Base-by-base conservation (phyloP, 2,329 filamentous ascomycete genomes). In the Cadophora sp. region DNA sequence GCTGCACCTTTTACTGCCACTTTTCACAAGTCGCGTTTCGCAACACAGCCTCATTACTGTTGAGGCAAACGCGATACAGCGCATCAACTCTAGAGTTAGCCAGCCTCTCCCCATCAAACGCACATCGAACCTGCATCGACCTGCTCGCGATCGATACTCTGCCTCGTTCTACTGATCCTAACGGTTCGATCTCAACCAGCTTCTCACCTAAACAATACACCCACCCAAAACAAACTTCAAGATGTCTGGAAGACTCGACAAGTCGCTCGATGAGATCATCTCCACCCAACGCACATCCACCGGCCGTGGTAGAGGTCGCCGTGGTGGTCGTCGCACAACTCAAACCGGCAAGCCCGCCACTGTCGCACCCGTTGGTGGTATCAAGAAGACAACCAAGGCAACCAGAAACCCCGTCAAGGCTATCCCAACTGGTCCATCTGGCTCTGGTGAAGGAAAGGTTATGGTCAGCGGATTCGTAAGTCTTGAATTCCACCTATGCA, bases 391-490 rank as follows among this genome's bases (percentile, higher is more conserved):
- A 75, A 85, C 87, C 68, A 92, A 86, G 77, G 81, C 84, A 74
- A 79, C 85, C 68, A 91, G 91, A 76, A 84, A 84, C 72, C 81
- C 83, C 69, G 84, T 85, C 75, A 89, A 90, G 82, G 83, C 87
- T 69, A 83, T 85, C 51, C 88, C 92, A 71, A 87, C 88, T 75
- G 92, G 90, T 79, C 87, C 87, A 69, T 81, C 87, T 67, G 82
- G 83, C 70, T 84, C 84, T 77, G 89, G 89, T 78, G 93, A 97
- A 75, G 97, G 93, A 87, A 98, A 97, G 85, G 95, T 98, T 83
- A 92, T 97, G 82, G 95, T 99, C 83, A 97, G 93, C 91, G 97
- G 97, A 85, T 88, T 99, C 87, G 94, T 97, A 91, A 82, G 94
- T 82, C 14, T 22, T 72, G 40, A 31, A 31, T 3, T 12, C 8